phyloP scores from a whole-genome alignment of 2,329 filamentous ascomycete species.

The Cladobotryum mycophilum region DNA sequence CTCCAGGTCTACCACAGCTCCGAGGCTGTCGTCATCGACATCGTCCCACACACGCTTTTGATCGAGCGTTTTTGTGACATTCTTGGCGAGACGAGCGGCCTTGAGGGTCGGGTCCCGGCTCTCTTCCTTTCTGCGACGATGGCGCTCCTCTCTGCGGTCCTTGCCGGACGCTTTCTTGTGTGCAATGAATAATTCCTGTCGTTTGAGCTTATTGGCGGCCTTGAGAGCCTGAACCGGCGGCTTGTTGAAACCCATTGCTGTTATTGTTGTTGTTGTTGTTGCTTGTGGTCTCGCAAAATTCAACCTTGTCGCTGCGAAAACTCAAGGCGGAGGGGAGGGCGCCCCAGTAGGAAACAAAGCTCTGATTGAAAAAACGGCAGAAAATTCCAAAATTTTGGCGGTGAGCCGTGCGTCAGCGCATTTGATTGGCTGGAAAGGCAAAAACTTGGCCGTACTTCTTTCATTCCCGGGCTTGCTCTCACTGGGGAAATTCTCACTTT shows the following conservation, averaged over 20 bases:
- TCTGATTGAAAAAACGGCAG: conserved; percentile 20
- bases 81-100: conserved; percentile 65
- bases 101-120: conserved; percentile 72
- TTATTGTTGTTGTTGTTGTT: too few relatives aligned
- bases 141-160: conserved; percentile 68
- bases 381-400: conserved; percentile 34
- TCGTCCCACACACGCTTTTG: conserved; percentile 89
- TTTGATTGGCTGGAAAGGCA: conserved; percentile 20
- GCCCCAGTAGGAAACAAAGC: not conserved
- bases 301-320: not conserved
- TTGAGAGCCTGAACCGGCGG: conserved; percentile 34
- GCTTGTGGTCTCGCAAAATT: conserved; percentile 5
- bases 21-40: conserved; percentile 54
- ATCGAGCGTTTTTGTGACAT: conserved; percentile 76
- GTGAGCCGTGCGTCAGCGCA: conserved; percentile 19
- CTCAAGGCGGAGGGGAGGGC: not conserved
- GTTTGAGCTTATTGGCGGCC: conserved; percentile 69
- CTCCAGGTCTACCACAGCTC: conserved; percentile 51
- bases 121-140: conserved; percentile 77
- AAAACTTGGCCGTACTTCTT: conserved; percentile 7
- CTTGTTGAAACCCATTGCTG: conserved; percentile 31
- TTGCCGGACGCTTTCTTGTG: conserved; percentile 72
- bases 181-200: conserved; percentile 71
- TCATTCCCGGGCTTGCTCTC: not conserved
- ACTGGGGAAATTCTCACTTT: not conserved